Evolutionary conservation across 371 early-diverging fungal genomes (phyloP), one percentile per base, ranked within the genome.

Genomic region (Mortierella polycephala): DNA sequence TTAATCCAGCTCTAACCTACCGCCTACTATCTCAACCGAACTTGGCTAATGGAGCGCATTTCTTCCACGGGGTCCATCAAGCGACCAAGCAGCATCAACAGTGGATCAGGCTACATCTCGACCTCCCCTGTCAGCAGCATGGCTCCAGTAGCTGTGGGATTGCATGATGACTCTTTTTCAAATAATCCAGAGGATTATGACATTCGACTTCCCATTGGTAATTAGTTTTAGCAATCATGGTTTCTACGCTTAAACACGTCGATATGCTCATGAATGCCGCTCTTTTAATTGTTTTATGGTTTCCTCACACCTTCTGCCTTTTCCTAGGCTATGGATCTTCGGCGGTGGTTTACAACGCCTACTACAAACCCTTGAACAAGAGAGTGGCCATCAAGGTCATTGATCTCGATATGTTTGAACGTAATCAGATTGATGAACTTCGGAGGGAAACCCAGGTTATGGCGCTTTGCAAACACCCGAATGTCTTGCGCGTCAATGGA

Each of bases 391-490:
- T 95, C 52, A 96, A 96, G 75, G 89, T 94, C 77, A 95, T 96
- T 71, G 96, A 96, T 75, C 76, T 96, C 72, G 96, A 96, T 77
- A 87, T 90, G 89, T 96, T 96, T 87, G 96, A 95, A 71, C 87
- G 96, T 18, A 94, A 95, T 81, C 96, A 96, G 81, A 96, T 96
- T 67, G 96, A 95, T 72, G 95, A 95, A 80, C 88, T 96, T 54
- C 74, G 96, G 80, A 92, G 92, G 63, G 96, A 96, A 83, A 94
- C 94, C n/a, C 93, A 94, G 59, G 89, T 94, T 61, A 95, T 96
- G 96, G 89, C 90, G 20, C 72, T 96, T 20, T 95, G 92, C 21
- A 92, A 92, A 60, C 96, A 96, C 75, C 88, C 93, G 0, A 94
- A 96, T 70, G 88, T 96, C n/a, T 74, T 96, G 51, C 90, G 89